Evolutionary conservation across 2,329 filamentous ascomycete species (phyloP).

Genomic region (Neopestalotiopsis clavispora): DNA sequence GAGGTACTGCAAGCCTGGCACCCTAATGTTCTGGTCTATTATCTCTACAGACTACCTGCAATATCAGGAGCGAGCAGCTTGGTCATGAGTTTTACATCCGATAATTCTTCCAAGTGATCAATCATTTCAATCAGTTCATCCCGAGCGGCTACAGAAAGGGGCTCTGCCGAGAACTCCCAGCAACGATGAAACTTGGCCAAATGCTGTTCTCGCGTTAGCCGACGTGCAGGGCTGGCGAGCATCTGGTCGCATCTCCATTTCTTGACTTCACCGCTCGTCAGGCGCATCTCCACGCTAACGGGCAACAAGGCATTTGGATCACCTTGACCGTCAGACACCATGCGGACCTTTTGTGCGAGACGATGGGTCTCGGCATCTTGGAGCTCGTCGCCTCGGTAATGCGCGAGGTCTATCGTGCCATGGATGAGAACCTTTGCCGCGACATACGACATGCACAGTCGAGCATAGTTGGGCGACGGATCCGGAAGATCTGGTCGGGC

Average conservation of each 20-base stretch:
- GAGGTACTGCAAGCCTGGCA: too few species aligned
- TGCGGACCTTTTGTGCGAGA: constrained; percentile 14
- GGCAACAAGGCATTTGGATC: constrained; percentile 13
- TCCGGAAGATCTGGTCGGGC: constrained; percentile 12
- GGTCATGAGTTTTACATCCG: constrained; percentile 11
- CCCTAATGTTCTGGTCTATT: too few species aligned
- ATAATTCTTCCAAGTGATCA: constrained; percentile 14
- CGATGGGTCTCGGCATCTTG: constrained; percentile 11
- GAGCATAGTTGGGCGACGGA: constrained; percentile 19
- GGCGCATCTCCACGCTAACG: constrained; percentile 17
- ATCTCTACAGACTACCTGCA: background rate
- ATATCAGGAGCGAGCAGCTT: background rate
- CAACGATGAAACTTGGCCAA: constrained; percentile 18
- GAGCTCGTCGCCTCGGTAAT: constrained; percentile 18
- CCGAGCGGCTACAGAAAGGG: background rate
- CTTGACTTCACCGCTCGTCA: constrained; percentile 2
- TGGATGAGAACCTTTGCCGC: constrained; percentile 18
- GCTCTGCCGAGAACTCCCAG: constrained; percentile 19
- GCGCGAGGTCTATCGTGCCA: constrained; percentile 16
- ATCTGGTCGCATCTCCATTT: constrained; percentile 19
- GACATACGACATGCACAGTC: constrained; percentile 19
- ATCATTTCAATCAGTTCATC: constrained; percentile 16
- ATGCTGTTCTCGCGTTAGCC: constrained; percentile 17
- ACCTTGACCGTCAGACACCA: constrained; percentile 9
- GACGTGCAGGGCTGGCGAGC: constrained; percentile 17